Conservation (phyloP, 768 basidiomycete species). For the Tulasnella sp. region DNA sequence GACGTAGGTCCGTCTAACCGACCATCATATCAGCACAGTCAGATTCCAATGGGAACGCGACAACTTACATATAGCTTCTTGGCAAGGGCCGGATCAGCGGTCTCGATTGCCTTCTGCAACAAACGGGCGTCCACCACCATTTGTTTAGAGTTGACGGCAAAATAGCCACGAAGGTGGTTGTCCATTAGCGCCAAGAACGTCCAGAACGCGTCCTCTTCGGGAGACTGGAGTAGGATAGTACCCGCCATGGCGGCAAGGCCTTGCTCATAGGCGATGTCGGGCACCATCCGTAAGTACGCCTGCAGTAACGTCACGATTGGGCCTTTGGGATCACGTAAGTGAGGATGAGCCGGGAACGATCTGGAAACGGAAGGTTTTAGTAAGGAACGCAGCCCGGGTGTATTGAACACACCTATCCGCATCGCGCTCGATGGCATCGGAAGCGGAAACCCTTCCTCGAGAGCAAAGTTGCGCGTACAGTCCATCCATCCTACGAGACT, state of each 20-base stretch:
- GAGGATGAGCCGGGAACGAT: conserved; percentile 48
- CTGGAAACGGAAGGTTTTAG: conserved; percentile 14
- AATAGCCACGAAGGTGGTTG: conserved; percentile 69
- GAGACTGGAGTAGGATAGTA: conserved; percentile 62
- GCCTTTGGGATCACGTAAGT: conserved; percentile 48
- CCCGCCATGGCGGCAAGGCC: conserved; percentile 65
- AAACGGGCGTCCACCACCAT: conserved; percentile 69
- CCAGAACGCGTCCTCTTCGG: conserved; percentile 88
- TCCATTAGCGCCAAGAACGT: conserved; percentile 85
- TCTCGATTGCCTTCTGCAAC: conserved; percentile 62
- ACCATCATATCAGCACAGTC: not conserved
- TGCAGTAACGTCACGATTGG: conserved; percentile 52
- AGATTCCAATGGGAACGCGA: not conserved
- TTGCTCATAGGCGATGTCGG: conserved; percentile 64
- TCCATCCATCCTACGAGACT: conserved; percentile 57
- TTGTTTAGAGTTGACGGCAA: conserved; percentile 50
- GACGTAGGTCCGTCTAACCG: conserved; percentile 42
- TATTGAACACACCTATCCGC: conserved; percentile 34
- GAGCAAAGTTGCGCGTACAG: conserved; percentile 58
- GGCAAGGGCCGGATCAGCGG: conserved; percentile 48
- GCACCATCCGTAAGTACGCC: conserved; percentile 79
- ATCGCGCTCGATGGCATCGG: conserved; percentile 53
- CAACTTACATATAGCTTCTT: conserved; percentile 51
- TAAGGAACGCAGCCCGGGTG: not conserved
- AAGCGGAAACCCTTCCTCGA: conserved; percentile 45